These are phyloP conservation scores for Thymus quinquecostatus DNA, from an alignment of 257 asterid species.

Conservation along the genomic window DNA sequence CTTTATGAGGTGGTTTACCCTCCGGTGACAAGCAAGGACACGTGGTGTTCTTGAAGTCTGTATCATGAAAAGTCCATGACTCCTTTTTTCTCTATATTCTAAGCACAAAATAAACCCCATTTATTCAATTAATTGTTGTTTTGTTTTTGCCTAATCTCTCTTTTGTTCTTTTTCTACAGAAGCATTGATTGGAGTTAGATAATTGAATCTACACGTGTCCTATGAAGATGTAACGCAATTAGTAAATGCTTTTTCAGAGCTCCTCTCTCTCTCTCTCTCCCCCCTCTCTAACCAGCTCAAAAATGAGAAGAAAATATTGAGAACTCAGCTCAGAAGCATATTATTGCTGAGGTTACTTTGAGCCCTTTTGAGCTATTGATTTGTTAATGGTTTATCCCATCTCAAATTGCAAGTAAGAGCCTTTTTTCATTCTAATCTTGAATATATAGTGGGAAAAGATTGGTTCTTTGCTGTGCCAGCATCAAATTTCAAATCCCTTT, in stretches of 20 bases:
- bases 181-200: conserved; percentile 82
- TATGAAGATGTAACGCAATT: conserved; percentile 34
- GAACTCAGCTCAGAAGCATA: conserved; percentile 26
- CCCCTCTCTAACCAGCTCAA: conserved; percentile 20
- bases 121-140: neutral
- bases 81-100: conserved; percentile 19
- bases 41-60: conserved; percentile 55
- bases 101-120: conserved; percentile 27
- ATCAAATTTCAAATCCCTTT: conserved; percentile 27
- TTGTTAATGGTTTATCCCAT: conserved; percentile 25
- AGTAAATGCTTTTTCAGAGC: conserved; percentile 48
- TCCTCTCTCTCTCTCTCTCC: conserved; percentile 32
- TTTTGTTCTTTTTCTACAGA: conserved; percentile 27
- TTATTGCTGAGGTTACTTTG: conserved; percentile 27
- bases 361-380: conserved; percentile 37
- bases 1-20: conserved; percentile 33
- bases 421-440: conserved; percentile 18
- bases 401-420: conserved; percentile 47
- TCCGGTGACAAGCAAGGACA: conserved; percentile 52
- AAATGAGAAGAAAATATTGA: conserved; percentile 20
- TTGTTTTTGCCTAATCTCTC: conserved; percentile 29
- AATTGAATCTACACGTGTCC: conserved; percentile 88
- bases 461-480: conserved; percentile 33
- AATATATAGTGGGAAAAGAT: conserved; percentile 24
- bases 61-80: conserved; percentile 53